phyloP scores from a whole-genome alignment of 208 protist species.

The Tritrichomonas foetus region DNA sequence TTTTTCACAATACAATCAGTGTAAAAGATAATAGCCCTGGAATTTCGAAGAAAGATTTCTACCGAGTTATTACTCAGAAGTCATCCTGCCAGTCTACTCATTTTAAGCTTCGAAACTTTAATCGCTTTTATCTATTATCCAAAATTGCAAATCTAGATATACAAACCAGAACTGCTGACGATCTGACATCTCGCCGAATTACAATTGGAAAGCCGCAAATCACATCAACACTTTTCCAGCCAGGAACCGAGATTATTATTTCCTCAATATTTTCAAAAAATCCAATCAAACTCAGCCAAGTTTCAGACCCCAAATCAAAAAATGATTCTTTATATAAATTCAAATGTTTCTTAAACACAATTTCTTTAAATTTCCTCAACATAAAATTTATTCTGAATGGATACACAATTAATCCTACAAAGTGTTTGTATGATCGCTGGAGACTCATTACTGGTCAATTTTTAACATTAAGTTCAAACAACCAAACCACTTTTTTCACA shows the following conservation, averaged over 20 bases:
- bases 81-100: no score
- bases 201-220: background rate
- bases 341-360: background rate
- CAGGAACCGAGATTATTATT: background rate
- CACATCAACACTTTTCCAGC: background rate
- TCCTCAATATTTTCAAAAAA: background rate
- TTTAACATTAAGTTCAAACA: background rate
- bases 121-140: background rate
- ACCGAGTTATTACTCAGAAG: no score
- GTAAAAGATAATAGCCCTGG: background rate
- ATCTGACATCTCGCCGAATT: background rate
- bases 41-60: background rate
- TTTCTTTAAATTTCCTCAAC: background rate
- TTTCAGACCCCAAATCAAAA: background rate
- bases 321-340: background rate
- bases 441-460: background rate
- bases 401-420: background rate
- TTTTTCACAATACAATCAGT: background rate
- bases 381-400: background rate
- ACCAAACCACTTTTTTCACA: background rate
- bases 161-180: background rate
- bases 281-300: background rate
- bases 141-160: background rate
- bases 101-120: background rate
- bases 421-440: background rate